phyloP scores from a whole-genome alignment of 352 stramenopile species.

The Blastocystis sp. region DNA sequence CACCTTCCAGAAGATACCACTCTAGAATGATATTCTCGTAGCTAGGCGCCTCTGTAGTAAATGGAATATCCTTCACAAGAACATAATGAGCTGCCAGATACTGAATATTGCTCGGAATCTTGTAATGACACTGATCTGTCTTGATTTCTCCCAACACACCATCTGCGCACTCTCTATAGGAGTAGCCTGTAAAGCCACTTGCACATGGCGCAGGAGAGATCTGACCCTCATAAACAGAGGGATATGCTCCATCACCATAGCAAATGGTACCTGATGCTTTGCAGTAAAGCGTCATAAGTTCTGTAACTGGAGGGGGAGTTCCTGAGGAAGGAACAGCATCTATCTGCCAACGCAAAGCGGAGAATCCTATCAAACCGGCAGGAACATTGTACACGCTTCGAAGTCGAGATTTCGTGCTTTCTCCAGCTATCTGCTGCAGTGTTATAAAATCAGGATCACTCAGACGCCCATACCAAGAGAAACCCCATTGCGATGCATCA shows the following conservation, averaged over 20 bases:
- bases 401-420: not conserved
- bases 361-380: not conserved
- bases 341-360: not conserved
- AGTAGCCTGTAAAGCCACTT: not conserved
- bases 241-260: not conserved
- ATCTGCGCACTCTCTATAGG: not conserved
- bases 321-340: not conserved
- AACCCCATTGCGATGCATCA: not conserved
- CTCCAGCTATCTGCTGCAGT: not conserved
- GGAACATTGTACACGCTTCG: not conserved
- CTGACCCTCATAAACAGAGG: slow-evolving; percentile 16
- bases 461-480: not conserved
- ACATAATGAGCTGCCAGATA: not conserved
- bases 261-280: not conserved
- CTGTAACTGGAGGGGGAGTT: not conserved
- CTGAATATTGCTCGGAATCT: not conserved
- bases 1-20: not conserved
- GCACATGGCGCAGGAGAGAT: slow-evolving; percentile 5
- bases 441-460: not conserved
- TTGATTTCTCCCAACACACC: slow-evolving; percentile 8
- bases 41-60: not conserved
- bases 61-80: not conserved
- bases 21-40: not conserved
- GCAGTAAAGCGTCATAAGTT: not conserved
- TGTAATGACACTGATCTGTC: not conserved